A percentile compares a stretch with the other conserved stretches of the same genome.
Evolutionary conservation across 192 early-diverging fungal species (phyloP).

Genomic region (Coemansia sp.): DNA sequence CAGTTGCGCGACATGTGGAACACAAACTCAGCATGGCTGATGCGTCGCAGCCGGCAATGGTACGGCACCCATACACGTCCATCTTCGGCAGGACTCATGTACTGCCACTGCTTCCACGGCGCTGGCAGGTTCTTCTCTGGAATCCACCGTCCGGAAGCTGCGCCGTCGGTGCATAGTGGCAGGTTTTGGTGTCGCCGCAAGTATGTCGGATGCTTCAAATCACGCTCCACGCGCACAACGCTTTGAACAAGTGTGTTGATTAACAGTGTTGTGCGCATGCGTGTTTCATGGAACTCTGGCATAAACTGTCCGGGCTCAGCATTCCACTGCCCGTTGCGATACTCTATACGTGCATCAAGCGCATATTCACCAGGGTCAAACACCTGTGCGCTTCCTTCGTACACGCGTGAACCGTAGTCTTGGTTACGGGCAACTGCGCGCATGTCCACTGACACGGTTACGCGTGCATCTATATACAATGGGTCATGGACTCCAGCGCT

Average conservation of each 20-base stretch:
- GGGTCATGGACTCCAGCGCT: constrained; percentile 6
- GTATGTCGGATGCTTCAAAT: constrained; percentile 23
- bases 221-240: constrained; percentile 7
- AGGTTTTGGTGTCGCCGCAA: constrained; percentile 26
- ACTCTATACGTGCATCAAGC: constrained; percentile 36
- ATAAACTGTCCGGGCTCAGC: constrained; percentile 18
- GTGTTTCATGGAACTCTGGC: constrained; percentile 11
- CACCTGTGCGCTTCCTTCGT: constrained; percentile 27
- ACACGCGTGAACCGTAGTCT: background rate
- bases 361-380: constrained; percentile 35
- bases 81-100: constrained; percentile 27
- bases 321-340: constrained; percentile 30
- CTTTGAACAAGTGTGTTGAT: background rate
- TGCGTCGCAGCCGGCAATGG: constrained; percentile 30
- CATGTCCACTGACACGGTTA: constrained; percentile 28
- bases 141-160: constrained; percentile 30
- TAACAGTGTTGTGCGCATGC: constrained; percentile 4
- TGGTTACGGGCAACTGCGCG: too few species aligned
- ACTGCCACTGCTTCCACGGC: constrained; percentile 20
- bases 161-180: constrained; percentile 20
- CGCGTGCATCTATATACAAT: constrained; percentile 19
- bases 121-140: constrained; percentile 17
- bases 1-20: constrained; percentile 22
- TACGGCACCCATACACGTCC: constrained; percentile 37
- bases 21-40: constrained; percentile 34